Conservation (phyloP, 306 rosid genomes). For the Lathyrus oleraceus region DNA sequence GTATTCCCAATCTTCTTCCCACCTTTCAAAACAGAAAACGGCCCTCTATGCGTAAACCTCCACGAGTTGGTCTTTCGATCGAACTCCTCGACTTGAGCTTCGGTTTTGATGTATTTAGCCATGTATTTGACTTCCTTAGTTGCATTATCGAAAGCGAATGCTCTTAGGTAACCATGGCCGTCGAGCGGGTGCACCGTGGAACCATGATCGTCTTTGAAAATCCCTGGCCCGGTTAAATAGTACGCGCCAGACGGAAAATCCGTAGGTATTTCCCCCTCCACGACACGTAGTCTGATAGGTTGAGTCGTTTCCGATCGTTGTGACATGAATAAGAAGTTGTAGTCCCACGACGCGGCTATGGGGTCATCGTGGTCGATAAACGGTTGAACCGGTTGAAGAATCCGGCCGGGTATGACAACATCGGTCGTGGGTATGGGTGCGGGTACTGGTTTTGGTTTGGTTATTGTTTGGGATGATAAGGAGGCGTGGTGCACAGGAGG, state of each 20-base stretch:
- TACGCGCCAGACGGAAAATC: conserved; percentile 83
- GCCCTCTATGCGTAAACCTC: conserved; percentile 82
- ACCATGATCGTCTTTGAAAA: conserved; percentile 81
- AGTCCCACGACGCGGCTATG: conserved; percentile 72
- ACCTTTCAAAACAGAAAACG: conserved; percentile 85
- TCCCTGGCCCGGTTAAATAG: conserved; percentile 80
- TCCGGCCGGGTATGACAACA: conserved; percentile 1
- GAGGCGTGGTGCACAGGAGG: conserved; percentile 37
- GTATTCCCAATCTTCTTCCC: conserved; percentile 83
- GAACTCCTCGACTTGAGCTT: conserved; percentile 80
- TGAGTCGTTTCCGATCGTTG: conserved; percentile 61
- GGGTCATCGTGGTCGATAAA: conserved; percentile 52
- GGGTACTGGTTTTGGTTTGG: conserved; percentile 48
- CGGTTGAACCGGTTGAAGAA: conserved; percentile 23
- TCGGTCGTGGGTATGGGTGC: conserved; percentile 40
- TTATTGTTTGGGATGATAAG: conserved; percentile 2
- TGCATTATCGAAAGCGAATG: conserved; percentile 52
- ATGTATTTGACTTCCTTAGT: conserved; percentile 53
- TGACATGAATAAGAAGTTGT: conserved; percentile 76
- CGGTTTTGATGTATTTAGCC: conserved; percentile 86
- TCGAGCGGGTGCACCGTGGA: conserved; percentile 90
- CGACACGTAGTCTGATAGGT: conserved; percentile 43
- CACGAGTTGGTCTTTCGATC: conserved; percentile 55
- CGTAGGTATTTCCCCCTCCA: conserved; percentile 59
- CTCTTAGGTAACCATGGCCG: conserved; percentile 86